Percentiles rank a stretch among this genome's conserved stretches.
These are phyloP conservation scores for Cryphonectria japonica DNA, from an alignment of 2,329 filamentous ascomycete genomes.

Conservation along the genomic window DNA sequence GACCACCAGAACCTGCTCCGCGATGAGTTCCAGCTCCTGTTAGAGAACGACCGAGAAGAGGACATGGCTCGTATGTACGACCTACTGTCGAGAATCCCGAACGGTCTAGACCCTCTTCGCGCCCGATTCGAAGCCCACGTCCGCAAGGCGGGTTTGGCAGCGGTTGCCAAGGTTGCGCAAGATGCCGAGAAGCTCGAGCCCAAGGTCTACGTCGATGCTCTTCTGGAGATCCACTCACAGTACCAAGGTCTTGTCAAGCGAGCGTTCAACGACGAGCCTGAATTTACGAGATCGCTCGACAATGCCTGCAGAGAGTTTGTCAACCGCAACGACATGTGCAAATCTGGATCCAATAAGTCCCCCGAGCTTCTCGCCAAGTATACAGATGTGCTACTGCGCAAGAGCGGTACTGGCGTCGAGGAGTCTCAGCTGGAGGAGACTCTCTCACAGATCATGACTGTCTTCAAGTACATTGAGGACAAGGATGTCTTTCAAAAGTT, in stretches of 20 bases:
- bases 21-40: conserved; percentile 92
- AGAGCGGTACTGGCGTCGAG: conserved; percentile 89
- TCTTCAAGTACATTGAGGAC: conserved; percentile 99
- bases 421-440: conserved; percentile 91
- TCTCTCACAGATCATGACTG: conserved; percentile 93
- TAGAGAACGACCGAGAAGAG: conserved; percentile 93
- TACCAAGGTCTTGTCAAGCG: conserved; percentile 90
- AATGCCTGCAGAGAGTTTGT: conserved; percentile 98
- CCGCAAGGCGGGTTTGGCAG: conserved; percentile 81
- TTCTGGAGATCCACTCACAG: conserved; percentile 91
- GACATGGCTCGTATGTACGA: conserved; percentile 98
- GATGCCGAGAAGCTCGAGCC: conserved; percentile 91
- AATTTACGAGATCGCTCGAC: conserved; percentile 94
- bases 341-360: conserved; percentile 88
- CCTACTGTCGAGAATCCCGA: conserved; percentile 83
- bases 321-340: conserved; percentile 96
- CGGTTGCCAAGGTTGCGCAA: conserved; percentile 87
- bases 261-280: conserved; percentile 92
- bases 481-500: conserved; percentile 99
- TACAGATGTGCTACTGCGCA: conserved; percentile 88
- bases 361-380: conserved; percentile 96
- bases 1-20: conserved; percentile 84
- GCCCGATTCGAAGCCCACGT: conserved; percentile 91
- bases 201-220: conserved; percentile 93
- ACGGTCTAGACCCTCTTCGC: conserved; percentile 87